Percentiles rank a stretch among this genome's conserved stretches.
These are phyloP conservation scores for Salicornia ramosissima DNA, from an alignment of 148 eudicot genomes.

Conservation along the genomic window DNA sequence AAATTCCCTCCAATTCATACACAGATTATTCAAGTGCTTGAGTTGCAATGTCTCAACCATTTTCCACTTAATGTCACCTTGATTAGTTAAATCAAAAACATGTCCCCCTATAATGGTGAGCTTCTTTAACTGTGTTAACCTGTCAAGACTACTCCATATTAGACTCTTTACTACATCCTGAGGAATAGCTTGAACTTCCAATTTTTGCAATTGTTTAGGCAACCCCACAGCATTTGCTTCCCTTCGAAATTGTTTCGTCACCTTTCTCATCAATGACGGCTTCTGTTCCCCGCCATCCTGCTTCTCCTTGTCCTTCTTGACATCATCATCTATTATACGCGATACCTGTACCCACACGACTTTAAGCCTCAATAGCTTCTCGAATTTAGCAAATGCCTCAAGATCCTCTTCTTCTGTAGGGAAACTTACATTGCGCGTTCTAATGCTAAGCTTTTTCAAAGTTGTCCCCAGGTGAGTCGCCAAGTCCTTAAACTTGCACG, in stretches of 20 bases:
- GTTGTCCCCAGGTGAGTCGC: slow-evolving; percentile 8
- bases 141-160: slow-evolving; percentile 19
- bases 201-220: slow-evolving; percentile 28
- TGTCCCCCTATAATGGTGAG: slow-evolving; percentile 47
- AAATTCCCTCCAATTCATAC: slow-evolving; percentile 23
- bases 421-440: slow-evolving; percentile 20
- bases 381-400: slow-evolving; percentile 16
- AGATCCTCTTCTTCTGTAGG: background rate
- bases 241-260: background rate
- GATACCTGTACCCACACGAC: slow-evolving; percentile 22
- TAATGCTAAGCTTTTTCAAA: slow-evolving; percentile 38
- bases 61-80: slow-evolving; percentile 17
- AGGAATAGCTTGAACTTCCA: slow-evolving; percentile 41
- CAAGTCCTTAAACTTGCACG: slow-evolving; percentile 39
- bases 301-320: no score
- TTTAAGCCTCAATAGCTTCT: slow-evolving; percentile 27
- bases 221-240: background rate
- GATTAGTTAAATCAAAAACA: slow-evolving; percentile 19
- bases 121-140: slow-evolving; percentile 23
- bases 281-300: no score
- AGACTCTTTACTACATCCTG: background rate
- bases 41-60: slow-evolving; percentile 29
- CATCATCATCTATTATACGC: background rate
- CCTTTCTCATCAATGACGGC: background rate
- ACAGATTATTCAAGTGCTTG: slow-evolving; percentile 26